Evolutionary conservation across 768 basidiomycete genomes (phyloP).

Genomic region (Mycena olivaceomarginata): DNA sequence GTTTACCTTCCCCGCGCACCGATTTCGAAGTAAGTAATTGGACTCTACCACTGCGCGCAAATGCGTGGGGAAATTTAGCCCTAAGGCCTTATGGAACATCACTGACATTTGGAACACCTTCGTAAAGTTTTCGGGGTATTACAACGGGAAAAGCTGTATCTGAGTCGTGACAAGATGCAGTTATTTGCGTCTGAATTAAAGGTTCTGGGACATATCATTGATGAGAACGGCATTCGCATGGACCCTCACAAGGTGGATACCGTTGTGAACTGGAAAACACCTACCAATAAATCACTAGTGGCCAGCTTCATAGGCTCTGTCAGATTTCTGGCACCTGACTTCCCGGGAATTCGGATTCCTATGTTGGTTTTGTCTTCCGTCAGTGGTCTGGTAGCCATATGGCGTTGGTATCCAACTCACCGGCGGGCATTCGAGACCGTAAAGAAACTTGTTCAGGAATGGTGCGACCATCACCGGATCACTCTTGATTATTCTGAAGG

Average conservation of each 20-base stretch:
- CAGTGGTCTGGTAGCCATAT: slow-evolving; percentile 47
- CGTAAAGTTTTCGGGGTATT: slow-evolving; percentile 37
- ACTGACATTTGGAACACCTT: too few relatives aligned
- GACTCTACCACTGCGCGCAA: too few relatives aligned
- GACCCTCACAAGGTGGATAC: slow-evolving; percentile 65
- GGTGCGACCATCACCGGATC: not conserved
- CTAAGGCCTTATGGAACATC: too few relatives aligned
- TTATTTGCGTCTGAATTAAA: slow-evolving; percentile 55
- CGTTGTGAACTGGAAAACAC: slow-evolving; percentile 57
- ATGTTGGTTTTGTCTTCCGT: slow-evolving; percentile 56
- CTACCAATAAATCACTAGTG: slow-evolving; percentile 56
- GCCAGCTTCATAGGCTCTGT: slow-evolving; percentile 56
- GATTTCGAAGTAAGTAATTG: too few relatives aligned
- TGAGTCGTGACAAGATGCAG: slow-evolving; percentile 56
- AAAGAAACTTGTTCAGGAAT: slow-evolving; percentile 41
- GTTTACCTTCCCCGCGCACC: too few relatives aligned
- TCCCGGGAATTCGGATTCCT: slow-evolving; percentile 56
- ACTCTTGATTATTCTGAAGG: not conserved
- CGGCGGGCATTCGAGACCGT: slow-evolving; percentile 60
- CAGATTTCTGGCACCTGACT: slow-evolving; percentile 53
- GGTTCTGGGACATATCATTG: slow-evolving; percentile 57
- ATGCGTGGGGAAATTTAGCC: too few relatives aligned
- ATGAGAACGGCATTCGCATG: slow-evolving; percentile 62
- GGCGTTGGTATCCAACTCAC: slow-evolving; percentile 53
- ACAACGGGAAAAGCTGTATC: slow-evolving; percentile 56